Evolutionary conservation across 208 protist genomes (phyloP).

Genomic region (Trichomonas tenax): DNA sequence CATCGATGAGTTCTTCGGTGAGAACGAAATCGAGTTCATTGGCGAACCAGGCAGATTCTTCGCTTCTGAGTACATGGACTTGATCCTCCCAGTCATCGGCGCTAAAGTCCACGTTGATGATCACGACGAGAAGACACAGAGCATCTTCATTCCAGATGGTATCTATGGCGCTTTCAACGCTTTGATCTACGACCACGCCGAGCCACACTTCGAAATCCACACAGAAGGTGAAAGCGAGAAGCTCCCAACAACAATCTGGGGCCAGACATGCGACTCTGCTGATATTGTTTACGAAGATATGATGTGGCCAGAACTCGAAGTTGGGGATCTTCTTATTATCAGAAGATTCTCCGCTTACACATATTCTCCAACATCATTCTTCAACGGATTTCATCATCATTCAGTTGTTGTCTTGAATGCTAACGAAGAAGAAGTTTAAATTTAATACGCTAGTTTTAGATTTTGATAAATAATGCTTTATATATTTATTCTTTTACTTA

Average conservation of each 20-base stretch:
- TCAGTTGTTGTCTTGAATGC: not conserved
- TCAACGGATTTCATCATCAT: not conserved
- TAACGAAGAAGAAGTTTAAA: not conserved
- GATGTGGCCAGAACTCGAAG: not conserved
- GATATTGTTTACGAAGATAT: not conserved
- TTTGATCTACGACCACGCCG: not conserved
- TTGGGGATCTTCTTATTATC: not conserved
- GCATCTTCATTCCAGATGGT: not conserved
- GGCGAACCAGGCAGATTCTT: not conserved
- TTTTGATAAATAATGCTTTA: too few relatives aligned
- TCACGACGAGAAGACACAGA: not conserved
- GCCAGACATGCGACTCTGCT: conserved; percentile 1
- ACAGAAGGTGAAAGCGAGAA: not conserved
- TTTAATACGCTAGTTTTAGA: too few relatives aligned
- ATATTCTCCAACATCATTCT: not conserved
- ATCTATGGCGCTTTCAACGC: conserved; percentile 8
- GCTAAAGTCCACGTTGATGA: not conserved
- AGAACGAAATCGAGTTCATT: not conserved
- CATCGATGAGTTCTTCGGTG: not conserved
- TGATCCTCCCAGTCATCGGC: not conserved
- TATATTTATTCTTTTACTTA: too few relatives aligned
- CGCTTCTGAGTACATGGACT: not conserved
- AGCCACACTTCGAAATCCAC: not conserved
- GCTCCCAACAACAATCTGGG: not conserved
- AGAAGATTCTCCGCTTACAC: not conserved